Evolutionary conservation across 768 basidiomycete genomes (phyloP), one percentile per base, ranked within the genome.

Genomic region (Suillus fuscotomentosus): DNA sequence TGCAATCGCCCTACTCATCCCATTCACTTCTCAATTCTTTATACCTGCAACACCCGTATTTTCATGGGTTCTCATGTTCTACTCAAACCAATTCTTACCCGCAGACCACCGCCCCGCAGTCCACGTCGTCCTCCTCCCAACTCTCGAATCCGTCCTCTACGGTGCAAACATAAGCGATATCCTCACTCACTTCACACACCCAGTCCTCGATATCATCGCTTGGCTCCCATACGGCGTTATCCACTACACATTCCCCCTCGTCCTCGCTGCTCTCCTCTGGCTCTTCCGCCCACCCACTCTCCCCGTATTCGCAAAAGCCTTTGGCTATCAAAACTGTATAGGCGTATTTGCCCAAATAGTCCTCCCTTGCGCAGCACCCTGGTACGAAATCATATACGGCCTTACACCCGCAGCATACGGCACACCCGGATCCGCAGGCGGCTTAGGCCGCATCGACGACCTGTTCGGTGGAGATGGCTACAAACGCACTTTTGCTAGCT

Each of bases 101-200:
- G 80, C 83, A 8, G 67, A 77, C 17, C 87, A 85, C 76, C 84
- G 97, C 3, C 97, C 97, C 0, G 77, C 83, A 31, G 92, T 98
- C 34, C 95, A 92, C 63, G 97, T 99, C 67, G 89, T 93, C 41
- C 83, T 99, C 11, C 88, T 99, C 6, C 97, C 97, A 0, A 97
- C 97, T 0, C 86, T 98, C 61, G 97, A 99, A 73, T 88, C 91
- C 22, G 94, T 97, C 36, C 83, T 99, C 5, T 99, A 97, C 75
- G 97, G 97, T 2, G 97, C 96, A 62, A 99, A 99, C 78, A 95
- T 99, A 63, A 97, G 94, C 42, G 96, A 99, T 77, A 90, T 98
- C 74, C 88, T 99, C 65, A 98, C 97, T 5, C 86, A 95, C 20
- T 96, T 88, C 78, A 99, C 97, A 11, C 94, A 97, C 72, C 92